Base-by-base conservation (phyloP, 129 eudicot species). In the Escallonia rubra region DNA sequence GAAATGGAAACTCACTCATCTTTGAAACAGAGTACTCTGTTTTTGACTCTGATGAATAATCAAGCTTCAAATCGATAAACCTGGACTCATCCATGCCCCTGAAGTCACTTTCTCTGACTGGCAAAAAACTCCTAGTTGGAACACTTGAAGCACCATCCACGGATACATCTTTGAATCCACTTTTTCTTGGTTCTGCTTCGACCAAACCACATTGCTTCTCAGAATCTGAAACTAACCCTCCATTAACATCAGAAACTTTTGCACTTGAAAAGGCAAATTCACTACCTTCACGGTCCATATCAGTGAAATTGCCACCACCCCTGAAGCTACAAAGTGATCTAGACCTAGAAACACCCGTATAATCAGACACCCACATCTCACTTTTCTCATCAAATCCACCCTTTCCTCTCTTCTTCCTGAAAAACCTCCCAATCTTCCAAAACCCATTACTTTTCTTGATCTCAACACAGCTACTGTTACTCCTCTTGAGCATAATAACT, bases 241-340 rank as follows among this genome's bases (percentile, higher is more conserved):
- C 79, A 38, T 82, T 83, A 43, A 84, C 81, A 73, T 81, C 86
- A 9, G 94, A 85, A 11, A 80, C 79, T 77, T 87, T 92, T 38
- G 98, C 95, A 70, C 91, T 90, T 10, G 96, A 87, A 57, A 74
- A 81, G 0, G 71, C 75, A 76, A 82, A 76, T 10, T 85, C 89
- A 73, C 89, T 81, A 13, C 79, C 87, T 8, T 81, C 88, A 47
- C 71, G 81, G 76, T 74, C 85, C 3, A 59, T 41, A 51, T 72
- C 70, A 64, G 66, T 61, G 63, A 63, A 59, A 57, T 71, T 80
- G 66, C 69, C 78, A 34, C 82, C 87, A 41, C 80, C 87, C 57
- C 89, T 79, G 81, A 88, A 86, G 64, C 95, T 86, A 66, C 98
- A 86, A 3, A 88, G 73, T 5, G 98, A 92, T 67, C 95, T 83